Evolutionary conservation across 2,329 filamentous ascomycete genomes (phyloP).

Genomic region (Diaporthe australafricana): DNA sequence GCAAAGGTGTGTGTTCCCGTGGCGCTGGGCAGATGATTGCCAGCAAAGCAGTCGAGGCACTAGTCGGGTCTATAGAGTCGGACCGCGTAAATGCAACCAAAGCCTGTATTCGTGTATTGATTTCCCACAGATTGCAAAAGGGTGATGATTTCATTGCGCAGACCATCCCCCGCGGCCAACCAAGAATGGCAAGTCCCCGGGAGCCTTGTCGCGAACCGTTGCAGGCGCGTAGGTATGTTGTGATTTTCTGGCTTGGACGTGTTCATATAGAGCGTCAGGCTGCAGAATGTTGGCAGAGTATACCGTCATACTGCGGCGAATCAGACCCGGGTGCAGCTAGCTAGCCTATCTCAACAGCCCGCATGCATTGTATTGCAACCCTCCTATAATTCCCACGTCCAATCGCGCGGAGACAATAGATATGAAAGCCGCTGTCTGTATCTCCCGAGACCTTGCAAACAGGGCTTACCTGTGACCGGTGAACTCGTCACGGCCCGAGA

Average conservation of each 20-base stretch:
- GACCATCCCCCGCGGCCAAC: no score
- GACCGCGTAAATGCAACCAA: no score
- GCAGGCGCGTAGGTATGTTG: neutral
- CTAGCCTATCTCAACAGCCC: neutral
- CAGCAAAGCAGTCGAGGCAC: neutral
- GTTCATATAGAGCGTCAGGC: neutral
- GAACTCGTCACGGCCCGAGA: neutral
- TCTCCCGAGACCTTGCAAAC: conserved; percentile 7
- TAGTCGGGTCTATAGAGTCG: neutral
- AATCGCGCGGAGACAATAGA: neutral
- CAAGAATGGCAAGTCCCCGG: neutral
- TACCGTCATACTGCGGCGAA: neutral
- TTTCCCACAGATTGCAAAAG: neutral
- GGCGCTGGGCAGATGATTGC: neutral
- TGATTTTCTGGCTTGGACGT: neutral
- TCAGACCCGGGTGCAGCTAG: neutral
- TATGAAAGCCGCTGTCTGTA: neutral
- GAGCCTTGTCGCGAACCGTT: neutral
- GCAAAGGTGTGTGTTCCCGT: neutral
- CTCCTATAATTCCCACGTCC: neutral
- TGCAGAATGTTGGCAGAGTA: neutral
- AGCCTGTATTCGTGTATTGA: no score
- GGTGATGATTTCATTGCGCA: neutral
- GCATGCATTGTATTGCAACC: neutral
- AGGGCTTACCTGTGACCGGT: conserved; percentile 7